These are phyloP conservation scores for Tirmania nivea DNA, from an alignment of 495 filamentous ascomycete genomes.

Conservation along the genomic window DNA sequence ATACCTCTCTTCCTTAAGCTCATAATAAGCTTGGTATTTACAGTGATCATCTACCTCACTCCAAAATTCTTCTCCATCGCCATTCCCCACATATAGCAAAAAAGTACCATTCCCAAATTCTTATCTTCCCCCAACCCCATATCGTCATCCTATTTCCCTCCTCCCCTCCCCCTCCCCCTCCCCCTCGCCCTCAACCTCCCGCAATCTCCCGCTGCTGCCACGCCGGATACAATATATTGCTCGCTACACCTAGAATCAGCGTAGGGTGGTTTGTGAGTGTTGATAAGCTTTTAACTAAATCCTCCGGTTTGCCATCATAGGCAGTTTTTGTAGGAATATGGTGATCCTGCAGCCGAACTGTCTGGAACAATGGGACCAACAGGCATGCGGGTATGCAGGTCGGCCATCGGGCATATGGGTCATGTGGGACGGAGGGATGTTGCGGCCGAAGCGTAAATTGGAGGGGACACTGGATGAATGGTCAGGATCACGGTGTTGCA, in stretches of 20 bases:
- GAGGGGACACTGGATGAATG: too few relatives aligned
- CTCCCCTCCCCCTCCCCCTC: conserved; percentile 65
- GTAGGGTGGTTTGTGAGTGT: conserved; percentile 52
- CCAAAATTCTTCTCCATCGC: conserved; percentile 34
- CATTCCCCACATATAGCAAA: conserved; percentile 72
- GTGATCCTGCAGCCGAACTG: too few relatives aligned
- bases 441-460: too few relatives aligned
- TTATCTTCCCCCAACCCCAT: conserved; percentile 79
- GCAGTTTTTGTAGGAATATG: too few relatives aligned
- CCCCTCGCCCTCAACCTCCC: conserved; percentile 54
- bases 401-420: conserved; percentile 1
- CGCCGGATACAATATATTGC: conserved; percentile 90
- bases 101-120: conserved; percentile 98
- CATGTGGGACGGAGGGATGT: conserved; percentile 64
- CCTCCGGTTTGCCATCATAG: too few relatives aligned
- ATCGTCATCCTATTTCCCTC: conserved; percentile 49
- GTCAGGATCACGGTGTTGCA: too few relatives aligned
- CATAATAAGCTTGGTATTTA: too few relatives aligned
- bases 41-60: too few relatives aligned
- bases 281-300: conserved; percentile 55
- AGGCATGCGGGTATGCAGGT: too few relatives aligned
- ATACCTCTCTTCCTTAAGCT: too few relatives aligned
- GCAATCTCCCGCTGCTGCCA: conserved; percentile 97
- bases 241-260: conserved; percentile 81
- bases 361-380: too few relatives aligned